A percentile compares a stretch with the other conserved stretches of the same genome.
Evolutionary conservation across 1,139 yeast species (phyloP).

Genomic region (Candida pseudoviswanathii): DNA sequence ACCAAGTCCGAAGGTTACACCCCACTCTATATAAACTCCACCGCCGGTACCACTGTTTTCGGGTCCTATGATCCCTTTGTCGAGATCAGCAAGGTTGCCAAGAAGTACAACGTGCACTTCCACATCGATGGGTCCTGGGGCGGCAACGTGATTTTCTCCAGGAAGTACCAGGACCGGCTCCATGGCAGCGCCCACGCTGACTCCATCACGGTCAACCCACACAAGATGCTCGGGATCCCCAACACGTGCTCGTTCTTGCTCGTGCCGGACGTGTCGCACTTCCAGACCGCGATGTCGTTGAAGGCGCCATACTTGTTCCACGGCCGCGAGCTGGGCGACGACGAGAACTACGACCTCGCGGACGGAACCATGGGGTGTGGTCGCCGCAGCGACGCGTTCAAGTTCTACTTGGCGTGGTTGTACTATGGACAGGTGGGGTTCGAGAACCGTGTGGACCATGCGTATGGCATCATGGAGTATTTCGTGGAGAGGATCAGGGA

Average conservation of each 20-base stretch:
- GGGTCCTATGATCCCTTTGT: conserved; percentile 78
- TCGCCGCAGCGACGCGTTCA: conserved; percentile 79
- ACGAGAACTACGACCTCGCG: conserved; percentile 77
- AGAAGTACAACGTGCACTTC: conserved; percentile 63
- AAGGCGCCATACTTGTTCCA: conserved; percentile 85
- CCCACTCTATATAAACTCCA: conserved; percentile 77
- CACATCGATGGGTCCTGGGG: conserved; percentile 95
- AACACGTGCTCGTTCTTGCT: conserved; percentile 81
- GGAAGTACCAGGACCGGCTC: conserved; percentile 47
- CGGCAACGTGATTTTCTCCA: conserved; percentile 75
- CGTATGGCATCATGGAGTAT: conserved; percentile 62
- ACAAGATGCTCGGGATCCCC: conserved; percentile 90
- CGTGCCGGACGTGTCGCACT: conserved; percentile 64
- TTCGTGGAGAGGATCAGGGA: conserved; percentile 49
- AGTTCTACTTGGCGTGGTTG: conserved; percentile 79
- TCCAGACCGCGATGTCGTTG: conserved; percentile 74
- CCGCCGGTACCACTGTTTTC: conserved; percentile 89
- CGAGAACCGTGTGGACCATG: conserved; percentile 68
- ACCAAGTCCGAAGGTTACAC: conserved; percentile 57
- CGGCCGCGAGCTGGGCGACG: conserved; percentile 49
- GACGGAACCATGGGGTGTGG: conserved; percentile 96
- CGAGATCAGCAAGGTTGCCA: conserved; percentile 56
- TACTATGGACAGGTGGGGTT: conserved; percentile 70
- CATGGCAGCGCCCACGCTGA: conserved; percentile 68
- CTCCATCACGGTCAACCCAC: conserved; percentile 85